Evolutionary conservation across 2,329 filamentous ascomycete genomes (phyloP).

Genomic region (Chalaropsis ovoidea): DNA sequence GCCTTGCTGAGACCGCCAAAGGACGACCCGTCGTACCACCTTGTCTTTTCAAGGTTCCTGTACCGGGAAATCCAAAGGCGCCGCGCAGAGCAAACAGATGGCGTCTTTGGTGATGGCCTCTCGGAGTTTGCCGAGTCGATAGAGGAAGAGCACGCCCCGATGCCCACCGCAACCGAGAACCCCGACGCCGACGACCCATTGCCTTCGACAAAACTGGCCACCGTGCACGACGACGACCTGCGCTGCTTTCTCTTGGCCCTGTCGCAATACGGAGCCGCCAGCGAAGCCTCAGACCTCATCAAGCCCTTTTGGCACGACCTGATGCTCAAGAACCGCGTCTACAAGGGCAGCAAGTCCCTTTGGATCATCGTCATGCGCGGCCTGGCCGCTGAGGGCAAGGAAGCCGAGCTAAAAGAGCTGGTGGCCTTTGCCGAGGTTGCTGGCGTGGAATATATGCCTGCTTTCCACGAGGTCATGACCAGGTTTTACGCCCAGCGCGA

Average conservation of each 20-base stretch:
- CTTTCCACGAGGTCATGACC: conserved; percentile 47
- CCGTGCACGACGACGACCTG: conserved; percentile 31
- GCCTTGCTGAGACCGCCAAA: conserved; percentile 37
- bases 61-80: conserved; percentile 32
- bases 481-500: conserved; percentile 51
- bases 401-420: conserved; percentile 48
- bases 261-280: conserved; percentile 44
- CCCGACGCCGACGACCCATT: conserved; percentile 19
- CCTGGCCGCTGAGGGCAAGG: conserved; percentile 49
- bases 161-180: conserved; percentile 25
- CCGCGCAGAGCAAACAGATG: conserved; percentile 23
- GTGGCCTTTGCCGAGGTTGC: conserved; percentile 42
- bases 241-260: conserved; percentile 42
- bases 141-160: conserved; percentile 27
- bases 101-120: conserved; percentile 26
- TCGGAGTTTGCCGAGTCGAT: conserved; percentile 23
- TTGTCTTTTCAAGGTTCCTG: conserved; percentile 40
- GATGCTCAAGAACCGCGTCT: conserved; percentile 20
- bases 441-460: conserved; percentile 37
- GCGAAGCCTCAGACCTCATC: conserved; percentile 37
- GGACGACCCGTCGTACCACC: conserved; percentile 38
- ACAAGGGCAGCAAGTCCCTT: conserved; percentile 30
- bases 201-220: conserved; percentile 6
- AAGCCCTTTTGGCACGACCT: conserved; percentile 24
- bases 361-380: conserved; percentile 50